Base-by-base conservation (phyloP, 805 yeast species). In the Priceomyces medius region DNA sequence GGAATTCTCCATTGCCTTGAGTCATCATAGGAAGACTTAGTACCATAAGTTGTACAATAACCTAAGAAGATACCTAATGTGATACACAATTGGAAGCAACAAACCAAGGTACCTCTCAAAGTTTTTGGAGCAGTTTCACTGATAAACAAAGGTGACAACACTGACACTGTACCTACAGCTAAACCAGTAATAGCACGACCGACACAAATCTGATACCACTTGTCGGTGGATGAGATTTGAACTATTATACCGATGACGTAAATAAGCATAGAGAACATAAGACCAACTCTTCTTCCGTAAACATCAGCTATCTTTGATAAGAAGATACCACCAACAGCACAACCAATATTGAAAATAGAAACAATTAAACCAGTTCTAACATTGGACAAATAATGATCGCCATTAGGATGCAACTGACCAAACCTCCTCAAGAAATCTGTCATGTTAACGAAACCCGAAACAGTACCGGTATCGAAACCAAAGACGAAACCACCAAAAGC, bases 391-490 rank as follows among this genome's bases (percentile, higher is more conserved):
- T 59, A 56, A 48, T 58, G 54, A 2, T 53, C 61, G 43, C 83
- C 83, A n/a, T 55, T 55, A 4, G 57, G 37, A 43, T 65, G 48
- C 2, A 47, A 17, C 46, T 68, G 62, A 55, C 85, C 88, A 49
- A 81, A 81, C 52, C 81, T 66, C 14, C 49, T 42, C 39, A 64
- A 56, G 61, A 76, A 83, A 47, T 80, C 79, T n/a, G 68, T 52
- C 81, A 82, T 78, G 57, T 78, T 78, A 37, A 81, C 79, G 53
- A 83, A 79, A 50, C 88, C 88, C 31, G 85, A 80, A 61, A 82
- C 77, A 48, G 88, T 81, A 68, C 88, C 89, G 38, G 87, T 83
- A 68, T 83, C 89, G 75, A 83, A 83, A 45, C 89, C 89, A 55
- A 81, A 83, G 34, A 83, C 82, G 58, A 79, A 83, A 35, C 89